Conservation (phyloP, 176 grass and related monocot species). For the sorghum (Sorghum bicolor) region DNA sequence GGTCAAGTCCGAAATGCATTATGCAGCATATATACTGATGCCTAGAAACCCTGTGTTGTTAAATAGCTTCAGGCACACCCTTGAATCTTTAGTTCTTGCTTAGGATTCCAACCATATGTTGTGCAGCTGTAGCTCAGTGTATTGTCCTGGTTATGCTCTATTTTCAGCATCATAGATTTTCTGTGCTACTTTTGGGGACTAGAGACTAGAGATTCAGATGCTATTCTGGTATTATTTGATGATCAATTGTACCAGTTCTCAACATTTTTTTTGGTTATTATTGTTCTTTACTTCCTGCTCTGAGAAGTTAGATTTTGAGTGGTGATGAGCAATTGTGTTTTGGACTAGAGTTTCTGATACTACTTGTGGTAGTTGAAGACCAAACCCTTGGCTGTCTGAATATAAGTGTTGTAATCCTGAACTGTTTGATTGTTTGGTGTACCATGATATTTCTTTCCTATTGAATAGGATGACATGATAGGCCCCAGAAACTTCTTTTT, state of each 20-base stretch:
- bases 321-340: slow-evolving; percentile 22
- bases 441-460: slow-evolving; percentile 35
- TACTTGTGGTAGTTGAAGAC: slow-evolving; percentile 20
- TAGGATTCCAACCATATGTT: too few species aligned
- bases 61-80: too few species aligned
- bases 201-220: too few species aligned
- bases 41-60: too few species aligned
- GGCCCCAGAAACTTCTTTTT: background rate
- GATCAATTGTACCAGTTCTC: background rate
- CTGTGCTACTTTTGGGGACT: too few species aligned
- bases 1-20: too few species aligned
- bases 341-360: slow-evolving; percentile 36
- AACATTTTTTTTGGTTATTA: background rate
- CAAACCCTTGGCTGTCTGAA: slow-evolving; percentile 40
- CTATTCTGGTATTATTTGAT: slow-evolving; percentile 26
- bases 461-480: slow-evolving; percentile 62
- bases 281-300: background rate
- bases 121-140: too few species aligned
- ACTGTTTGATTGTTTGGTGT: background rate
- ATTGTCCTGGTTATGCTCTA: too few species aligned
- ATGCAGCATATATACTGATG: too few species aligned
- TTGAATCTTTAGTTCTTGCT: too few species aligned
- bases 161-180: too few species aligned
- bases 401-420: slow-evolving; percentile 29
- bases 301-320: background rate